Base-by-base conservation (phyloP, 176 grass and related monocot genomes). In the Triticum turgidum region DNA sequence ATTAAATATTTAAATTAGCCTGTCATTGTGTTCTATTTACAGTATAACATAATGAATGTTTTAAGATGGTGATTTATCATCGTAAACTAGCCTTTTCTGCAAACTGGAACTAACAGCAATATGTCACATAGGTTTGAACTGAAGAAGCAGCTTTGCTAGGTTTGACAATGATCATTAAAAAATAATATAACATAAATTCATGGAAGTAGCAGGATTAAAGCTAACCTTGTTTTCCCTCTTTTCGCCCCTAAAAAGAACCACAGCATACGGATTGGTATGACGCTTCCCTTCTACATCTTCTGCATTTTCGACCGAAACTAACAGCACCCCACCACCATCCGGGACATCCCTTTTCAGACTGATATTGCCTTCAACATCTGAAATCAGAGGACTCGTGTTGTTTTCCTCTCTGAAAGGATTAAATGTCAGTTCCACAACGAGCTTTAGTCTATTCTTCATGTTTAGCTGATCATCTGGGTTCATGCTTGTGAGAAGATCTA, bases 201-300 rank as follows among this genome's bases (percentile, higher is more conserved):
- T 67, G 24, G 24, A 61, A 47, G 21, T 13, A 52, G 70, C 45
- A 71, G 5, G 11, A 77, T 4, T 17, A n/a, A 17, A 82, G n/a
- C 17, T 44, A 63, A 96, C 96, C 94, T 98, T 96, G 3, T 93
- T 98, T 79, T 89, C 89, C 93, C 84, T 96, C 59, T 77, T 90
- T 62, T 98, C 93, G 47, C 92, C 96, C 81, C 90, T 96, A 34
- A 96, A 94, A 84, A 91, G 22, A 61, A 98, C 79, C 44, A 88
- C 66, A 1, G 78, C 96, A 81, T 94, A 98, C 2, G 96, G 93
- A 82, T 98, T 95, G 21, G 84, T 98, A 37, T 98, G 92, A 38
- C 69, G 85, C 84, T 94, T 98, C 80, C 96, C 96, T 92, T 98
- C 96, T 0, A 98, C 90, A 65, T 94, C 90, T 74, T 96, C 87